phyloP scores from a whole-genome alignment of 2,329 filamentous ascomycete genomes.

The Penicillium glabrum region DNA sequence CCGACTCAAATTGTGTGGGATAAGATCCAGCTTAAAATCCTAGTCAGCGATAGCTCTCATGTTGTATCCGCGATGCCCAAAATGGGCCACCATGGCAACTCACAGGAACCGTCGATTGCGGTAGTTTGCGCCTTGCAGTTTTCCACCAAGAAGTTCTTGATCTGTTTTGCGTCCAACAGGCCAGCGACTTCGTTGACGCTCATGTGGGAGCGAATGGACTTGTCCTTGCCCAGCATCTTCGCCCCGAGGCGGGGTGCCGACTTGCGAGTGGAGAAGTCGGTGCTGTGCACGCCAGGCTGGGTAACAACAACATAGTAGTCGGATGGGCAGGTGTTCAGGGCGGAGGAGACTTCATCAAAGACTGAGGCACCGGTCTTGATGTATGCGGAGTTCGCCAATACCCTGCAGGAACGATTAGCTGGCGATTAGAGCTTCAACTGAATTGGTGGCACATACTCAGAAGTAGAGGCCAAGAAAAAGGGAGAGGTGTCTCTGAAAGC shows the following conservation, averaged over 20 bases:
- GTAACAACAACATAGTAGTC: constrained; percentile 74
- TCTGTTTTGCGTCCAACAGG: constrained; percentile 43
- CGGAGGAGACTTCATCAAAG: constrained; percentile 41
- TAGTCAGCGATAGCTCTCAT: constrained; percentile 16
- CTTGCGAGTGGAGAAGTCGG: constrained; percentile 61
- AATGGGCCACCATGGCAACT: constrained; percentile 19
- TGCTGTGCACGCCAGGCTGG: constrained; percentile 71
- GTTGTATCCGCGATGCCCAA: neutral
- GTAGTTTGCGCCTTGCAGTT: constrained; percentile 49
- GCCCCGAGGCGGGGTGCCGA: constrained; percentile 56
- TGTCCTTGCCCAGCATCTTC: constrained; percentile 48
- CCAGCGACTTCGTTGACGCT: constrained; percentile 56
- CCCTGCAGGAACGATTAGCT: constrained; percentile 34
- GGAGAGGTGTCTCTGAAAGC: constrained; percentile 87
- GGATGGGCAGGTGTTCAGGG: constrained; percentile 68
- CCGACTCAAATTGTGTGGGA: constrained; percentile 34
- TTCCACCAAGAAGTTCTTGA: constrained; percentile 45
- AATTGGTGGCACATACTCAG: constrained; percentile 60
- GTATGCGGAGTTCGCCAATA: constrained; percentile 40
- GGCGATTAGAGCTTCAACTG: constrained; percentile 5
- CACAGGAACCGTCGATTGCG: constrained; percentile 45
- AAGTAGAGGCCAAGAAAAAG: constrained; percentile 83
- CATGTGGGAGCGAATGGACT: constrained; percentile 56
- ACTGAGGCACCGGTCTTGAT: constrained; percentile 47
- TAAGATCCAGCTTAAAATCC: constrained; percentile 38